phyloP scores from a whole-genome alignment of 768 basidiomycete genomes.

The Auriscalpium microsporum region DNA sequence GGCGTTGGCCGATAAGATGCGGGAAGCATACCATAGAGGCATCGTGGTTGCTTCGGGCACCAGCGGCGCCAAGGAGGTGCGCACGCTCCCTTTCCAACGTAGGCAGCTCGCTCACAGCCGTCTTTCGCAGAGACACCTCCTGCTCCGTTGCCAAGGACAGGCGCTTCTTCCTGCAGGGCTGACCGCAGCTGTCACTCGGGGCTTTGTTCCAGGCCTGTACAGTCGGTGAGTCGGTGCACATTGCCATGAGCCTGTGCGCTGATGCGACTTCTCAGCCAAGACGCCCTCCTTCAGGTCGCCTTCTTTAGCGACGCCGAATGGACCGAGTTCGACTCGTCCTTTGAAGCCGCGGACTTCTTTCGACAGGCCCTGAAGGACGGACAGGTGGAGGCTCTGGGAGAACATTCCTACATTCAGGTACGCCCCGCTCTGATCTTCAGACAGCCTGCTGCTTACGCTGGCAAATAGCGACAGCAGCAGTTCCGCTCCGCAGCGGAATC shows the following conservation, averaged over 20 bases:
- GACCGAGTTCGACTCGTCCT: background rate
- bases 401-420: background rate
- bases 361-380: background rate
- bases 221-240: background rate
- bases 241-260: background rate
- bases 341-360: background rate
- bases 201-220: background rate
- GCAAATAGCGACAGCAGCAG: too few relatives aligned
- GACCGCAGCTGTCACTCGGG: background rate
- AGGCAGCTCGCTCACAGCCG: background rate
- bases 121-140: background rate
- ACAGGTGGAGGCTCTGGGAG: background rate
- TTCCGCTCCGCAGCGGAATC: too few relatives aligned
- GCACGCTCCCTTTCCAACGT: background rate
- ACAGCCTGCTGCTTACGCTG: too few relatives aligned
- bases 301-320: background rate
- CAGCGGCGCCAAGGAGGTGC: too few relatives aligned
- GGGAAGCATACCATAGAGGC: too few relatives aligned
- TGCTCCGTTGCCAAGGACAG: background rate
- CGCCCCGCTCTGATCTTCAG: too few relatives aligned
- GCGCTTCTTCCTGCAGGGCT: background rate
- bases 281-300: background rate
- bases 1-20: too few relatives aligned
- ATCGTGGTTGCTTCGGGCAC: too few relatives aligned
- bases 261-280: background rate